Evolutionary conservation across 2,329 filamentous ascomycete species (phyloP).

Genomic region (Trichoderma sp.): DNA sequence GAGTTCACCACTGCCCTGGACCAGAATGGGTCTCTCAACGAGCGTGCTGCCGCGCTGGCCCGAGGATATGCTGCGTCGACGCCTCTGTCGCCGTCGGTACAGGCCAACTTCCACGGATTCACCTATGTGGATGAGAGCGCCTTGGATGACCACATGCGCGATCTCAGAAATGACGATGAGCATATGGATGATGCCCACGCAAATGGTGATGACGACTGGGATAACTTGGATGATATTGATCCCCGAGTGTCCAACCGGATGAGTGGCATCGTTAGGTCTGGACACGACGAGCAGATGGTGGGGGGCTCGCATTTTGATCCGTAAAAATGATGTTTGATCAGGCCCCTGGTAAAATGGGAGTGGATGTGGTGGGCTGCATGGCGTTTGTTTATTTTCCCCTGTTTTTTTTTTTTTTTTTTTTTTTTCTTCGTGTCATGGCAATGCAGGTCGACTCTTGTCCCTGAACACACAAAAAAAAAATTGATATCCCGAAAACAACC

Average conservation of each 20-base stretch:
- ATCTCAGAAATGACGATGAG: slow-evolving; percentile 53
- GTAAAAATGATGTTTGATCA: slow-evolving; percentile 44
- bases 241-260: slow-evolving; percentile 58
- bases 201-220: slow-evolving; percentile 53
- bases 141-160: slow-evolving; percentile 80
- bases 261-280: slow-evolving; percentile 62
- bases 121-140: slow-evolving; percentile 98
- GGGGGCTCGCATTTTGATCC: slow-evolving; percentile 64
- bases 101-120: slow-evolving; percentile 97
- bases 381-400: slow-evolving; percentile 27
- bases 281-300: slow-evolving; percentile 65
- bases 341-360: neutral
- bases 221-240: slow-evolving; percentile 59
- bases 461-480: slow-evolving; percentile 29
- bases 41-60: slow-evolving; percentile 82
- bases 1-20: slow-evolving; percentile 96
- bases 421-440: slow-evolving; percentile 30
- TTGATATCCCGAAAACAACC: slow-evolving; percentile 32
- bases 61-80: slow-evolving; percentile 86
- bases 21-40: slow-evolving; percentile 83
- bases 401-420: slow-evolving; percentile 33
- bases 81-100: slow-evolving; percentile 89
- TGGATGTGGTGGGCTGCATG: neutral
- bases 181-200: slow-evolving; percentile 66
- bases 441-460: slow-evolving; percentile 31